Percentiles rank a stretch among this genome's conserved stretches.
phyloP scores from a whole-genome alignment of 495 filamentous ascomycete species.

The Pyrenula aspistea region DNA sequence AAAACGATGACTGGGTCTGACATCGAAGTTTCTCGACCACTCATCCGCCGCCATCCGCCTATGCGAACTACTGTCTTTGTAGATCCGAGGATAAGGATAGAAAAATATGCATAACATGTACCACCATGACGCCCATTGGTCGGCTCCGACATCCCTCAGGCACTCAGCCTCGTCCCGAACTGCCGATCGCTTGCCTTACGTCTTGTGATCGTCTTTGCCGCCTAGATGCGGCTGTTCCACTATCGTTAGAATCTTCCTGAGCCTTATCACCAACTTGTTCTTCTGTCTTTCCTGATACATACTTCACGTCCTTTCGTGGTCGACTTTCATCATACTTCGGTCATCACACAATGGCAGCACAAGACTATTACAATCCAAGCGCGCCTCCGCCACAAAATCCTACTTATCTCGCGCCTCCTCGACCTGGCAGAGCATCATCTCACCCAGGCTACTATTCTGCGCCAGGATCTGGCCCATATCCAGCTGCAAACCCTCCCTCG shows the following conservation, averaged over 20 bases:
- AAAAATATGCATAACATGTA: neutral
- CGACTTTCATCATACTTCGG: too few relatives aligned
- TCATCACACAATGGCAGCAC: neutral
- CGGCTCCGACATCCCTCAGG: neutral
- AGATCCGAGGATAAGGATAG: neutral
- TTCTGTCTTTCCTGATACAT: neutral
- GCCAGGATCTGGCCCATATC: neutral
- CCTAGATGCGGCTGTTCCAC: neutral
- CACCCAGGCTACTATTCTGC: neutral
- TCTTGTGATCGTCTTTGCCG: neutral
- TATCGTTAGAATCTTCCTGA: neutral
- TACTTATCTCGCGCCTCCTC: neutral
- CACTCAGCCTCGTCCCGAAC: neutral
- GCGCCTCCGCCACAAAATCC: neutral
- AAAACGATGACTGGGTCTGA: neutral
- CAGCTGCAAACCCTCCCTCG: neutral
- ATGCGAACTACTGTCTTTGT: neutral
- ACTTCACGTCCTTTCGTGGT: neutral
- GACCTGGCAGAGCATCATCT: neutral
- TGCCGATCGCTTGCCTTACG: neutral
- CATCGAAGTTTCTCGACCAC: neutral
- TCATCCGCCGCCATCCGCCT: neutral
- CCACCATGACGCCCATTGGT: neutral
- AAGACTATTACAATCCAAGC: neutral
- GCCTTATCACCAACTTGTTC: neutral